These are phyloP conservation scores for Brassica rapa DNA, from an alignment of 345 rosid genomes.

Conservation along the genomic window DNA sequence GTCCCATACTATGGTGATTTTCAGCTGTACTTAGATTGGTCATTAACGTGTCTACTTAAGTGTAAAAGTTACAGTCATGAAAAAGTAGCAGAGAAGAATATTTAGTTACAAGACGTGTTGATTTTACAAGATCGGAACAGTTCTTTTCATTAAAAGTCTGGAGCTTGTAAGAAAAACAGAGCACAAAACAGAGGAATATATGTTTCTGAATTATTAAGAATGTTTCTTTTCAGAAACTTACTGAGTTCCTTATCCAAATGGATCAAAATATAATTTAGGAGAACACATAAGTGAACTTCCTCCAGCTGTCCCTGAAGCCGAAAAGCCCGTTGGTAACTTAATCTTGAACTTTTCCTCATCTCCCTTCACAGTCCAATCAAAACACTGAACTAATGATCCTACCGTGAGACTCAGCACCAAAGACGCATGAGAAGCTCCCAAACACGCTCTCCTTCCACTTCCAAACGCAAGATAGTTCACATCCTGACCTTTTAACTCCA, in stretches of 20 bases:
- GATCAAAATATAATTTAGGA: constrained; percentile 32
- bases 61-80: background rate
- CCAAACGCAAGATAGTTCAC: constrained; percentile 63
- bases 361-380: constrained; percentile 34
- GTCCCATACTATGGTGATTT: background rate
- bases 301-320: constrained; percentile 40
- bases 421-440: constrained; percentile 62
- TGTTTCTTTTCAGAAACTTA: background rate
- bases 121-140: background rate
- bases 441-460: constrained; percentile 61
- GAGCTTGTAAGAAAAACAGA: background rate
- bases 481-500: constrained; percentile 64
- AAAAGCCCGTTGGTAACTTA: constrained; percentile 31
- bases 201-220: background rate
- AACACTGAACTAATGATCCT: constrained; percentile 38
- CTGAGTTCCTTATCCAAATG: constrained; percentile 14
- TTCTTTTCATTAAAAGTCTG: background rate
- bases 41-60: background rate
- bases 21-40: background rate
- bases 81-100: background rate
- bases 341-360: constrained; percentile 35
- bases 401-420: constrained; percentile 43
- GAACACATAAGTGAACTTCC: constrained; percentile 36
- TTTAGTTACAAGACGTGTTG: background rate
- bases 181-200: background rate